Base-by-base conservation (phyloP, 345 rosid genomes). In the Microcos paniculata region DNA sequence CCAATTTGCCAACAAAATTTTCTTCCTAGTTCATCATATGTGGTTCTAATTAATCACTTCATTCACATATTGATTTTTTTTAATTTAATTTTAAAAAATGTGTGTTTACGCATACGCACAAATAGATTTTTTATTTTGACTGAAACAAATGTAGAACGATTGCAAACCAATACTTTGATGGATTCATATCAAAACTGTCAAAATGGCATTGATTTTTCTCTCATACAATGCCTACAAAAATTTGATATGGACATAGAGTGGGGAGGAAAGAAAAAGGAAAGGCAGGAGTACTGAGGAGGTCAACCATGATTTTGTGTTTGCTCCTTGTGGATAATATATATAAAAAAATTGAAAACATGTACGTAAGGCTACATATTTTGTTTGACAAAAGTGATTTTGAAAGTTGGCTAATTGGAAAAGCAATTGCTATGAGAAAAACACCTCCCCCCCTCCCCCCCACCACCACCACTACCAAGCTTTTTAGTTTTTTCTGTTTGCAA, bases 281-380 rank as follows among this genome's bases (percentile, higher is more conserved):
- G 49, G 43, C 2, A 24, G 4, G 12, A 3, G 16, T 28, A n/a
- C n/a, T n/a, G 63, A 43, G 24, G 51, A 62, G 46, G 79, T 33
- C 45, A 77, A 28, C 16, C 51, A 56, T 64, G 72, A 62, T 55
- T 61, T 58, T 13, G 1, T 23, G 30, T 70, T 18, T 4, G 28
- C 58, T 19, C 19, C 6, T 35, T 70, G 46, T 30, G 74, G 79
- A 82, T 75, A n/a, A n/a, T n/a, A n/a, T n/a, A n/a, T n/a, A n/a
- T n/a, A 75, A 56, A 74, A 57, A 57, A 74, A 24, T 64, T 71
- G 81, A 67, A 71, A 78, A 75, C 71, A 52, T 19, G 52, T 0
- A 56, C 59, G 70, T 74, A 51, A 53, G 82, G 85, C 72, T 42
- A 40, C 35, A 26, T 23, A 26, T 23, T 48, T 75, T 61, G 8